A percentile compares a stretch with the other conserved stretches of the same genome.
These are phyloP conservation scores for Pelargonium myrrhifolium DNA, from an alignment of 441 rosid genomes.

Conservation along the genomic window DNA sequence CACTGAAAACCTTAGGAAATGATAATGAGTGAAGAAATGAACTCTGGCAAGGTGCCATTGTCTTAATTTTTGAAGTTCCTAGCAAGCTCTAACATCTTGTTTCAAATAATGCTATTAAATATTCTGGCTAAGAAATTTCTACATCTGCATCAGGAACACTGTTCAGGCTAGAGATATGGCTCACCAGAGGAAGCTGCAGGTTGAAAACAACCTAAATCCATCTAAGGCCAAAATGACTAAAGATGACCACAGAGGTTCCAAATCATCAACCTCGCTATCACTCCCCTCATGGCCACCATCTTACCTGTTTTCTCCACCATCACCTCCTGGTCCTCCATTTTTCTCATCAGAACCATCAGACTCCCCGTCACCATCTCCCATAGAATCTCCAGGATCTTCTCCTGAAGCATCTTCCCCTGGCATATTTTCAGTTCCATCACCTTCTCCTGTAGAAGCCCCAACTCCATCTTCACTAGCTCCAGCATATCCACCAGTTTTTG, in stretches of 20 bases:
- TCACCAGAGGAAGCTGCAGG: slow-evolving; percentile 36
- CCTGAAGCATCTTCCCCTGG: slow-evolving; percentile 28
- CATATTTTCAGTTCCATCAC: slow-evolving; percentile 27
- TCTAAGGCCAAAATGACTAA: slow-evolving; percentile 8
- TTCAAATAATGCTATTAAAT: too few species aligned
- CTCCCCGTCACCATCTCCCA: slow-evolving; percentile 25
- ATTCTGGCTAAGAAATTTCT: too few species aligned
- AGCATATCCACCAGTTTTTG: slow-evolving; percentile 16
- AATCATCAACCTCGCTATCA: slow-evolving; percentile 17
- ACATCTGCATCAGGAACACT: slow-evolving; percentile 27
- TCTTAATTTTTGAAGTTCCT: too few species aligned
- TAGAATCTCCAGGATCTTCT: slow-evolving; percentile 26
- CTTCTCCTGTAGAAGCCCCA: slow-evolving; percentile 30
- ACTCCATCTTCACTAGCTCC: slow-evolving; percentile 26
- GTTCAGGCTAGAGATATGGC: slow-evolving; percentile 20
- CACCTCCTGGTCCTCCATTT: slow-evolving; percentile 12
- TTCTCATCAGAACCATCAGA: slow-evolving; percentile 9
- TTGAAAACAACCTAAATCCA: slow-evolving; percentile 13
- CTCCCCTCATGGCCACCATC: slow-evolving; percentile 16
- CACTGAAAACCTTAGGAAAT: too few species aligned
- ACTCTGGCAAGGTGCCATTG: too few species aligned
- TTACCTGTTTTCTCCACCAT: background rate
- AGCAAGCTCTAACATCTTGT: too few species aligned
- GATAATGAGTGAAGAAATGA: too few species aligned
- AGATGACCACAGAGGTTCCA: slow-evolving; percentile 5